Percentiles rank a stretch among this genome's conserved stretches.
phyloP scores from a whole-genome alignment of 805 yeast genomes.

The Hanseniaspora lachancei region DNA sequence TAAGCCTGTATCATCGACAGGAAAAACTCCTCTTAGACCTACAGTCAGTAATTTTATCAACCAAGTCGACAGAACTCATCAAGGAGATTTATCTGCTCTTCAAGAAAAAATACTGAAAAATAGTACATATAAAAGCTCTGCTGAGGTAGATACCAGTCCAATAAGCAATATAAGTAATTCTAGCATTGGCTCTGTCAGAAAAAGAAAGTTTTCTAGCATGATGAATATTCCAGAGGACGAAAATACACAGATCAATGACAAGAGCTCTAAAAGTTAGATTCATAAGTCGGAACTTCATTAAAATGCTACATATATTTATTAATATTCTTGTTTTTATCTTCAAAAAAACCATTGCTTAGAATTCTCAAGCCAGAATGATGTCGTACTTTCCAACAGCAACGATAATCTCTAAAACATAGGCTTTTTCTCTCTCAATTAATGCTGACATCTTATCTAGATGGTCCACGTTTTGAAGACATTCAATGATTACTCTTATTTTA shows the following conservation, averaged over 20 bases:
- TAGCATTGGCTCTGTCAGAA: slow-evolving; percentile 1
- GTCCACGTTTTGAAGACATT: slow-evolving; percentile 38
- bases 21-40: slow-evolving; percentile 17
- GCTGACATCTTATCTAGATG: slow-evolving; percentile 60
- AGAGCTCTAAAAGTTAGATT: background rate
- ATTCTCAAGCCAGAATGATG: slow-evolving; percentile 25
- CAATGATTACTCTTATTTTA: slow-evolving; percentile 18
- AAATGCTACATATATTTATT: background rate
- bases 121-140: background rate
- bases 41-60: background rate
- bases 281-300: background rate
- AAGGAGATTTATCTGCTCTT: background rate
- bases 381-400: slow-evolving; percentile 38
- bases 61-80: background rate
- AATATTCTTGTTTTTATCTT: background rate
- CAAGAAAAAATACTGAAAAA: background rate
- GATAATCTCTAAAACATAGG: slow-evolving; percentile 41
- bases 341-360: no score
- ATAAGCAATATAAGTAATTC: background rate
- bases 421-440: slow-evolving; percentile 42
- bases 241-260: background rate
- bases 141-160: background rate
- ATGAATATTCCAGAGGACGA: background rate
- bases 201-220: slow-evolving; percentile 5
- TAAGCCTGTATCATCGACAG: slow-evolving; percentile 17